Evolutionary conservation across 2,329 filamentous ascomycete genomes (phyloP).

Genomic region (Xylogone sp.): DNA sequence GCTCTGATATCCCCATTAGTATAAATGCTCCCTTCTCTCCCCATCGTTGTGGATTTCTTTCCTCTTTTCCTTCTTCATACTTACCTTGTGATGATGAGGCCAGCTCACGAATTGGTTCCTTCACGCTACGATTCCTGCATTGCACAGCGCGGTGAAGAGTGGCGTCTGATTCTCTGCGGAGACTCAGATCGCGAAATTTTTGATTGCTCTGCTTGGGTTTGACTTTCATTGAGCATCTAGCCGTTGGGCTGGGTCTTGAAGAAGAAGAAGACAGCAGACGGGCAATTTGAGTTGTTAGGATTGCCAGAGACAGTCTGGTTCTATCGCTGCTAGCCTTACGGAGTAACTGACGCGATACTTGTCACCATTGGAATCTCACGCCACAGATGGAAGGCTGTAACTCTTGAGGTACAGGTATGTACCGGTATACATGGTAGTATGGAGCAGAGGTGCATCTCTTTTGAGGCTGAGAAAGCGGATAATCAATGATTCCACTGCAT

Average conservation of each 20-base stretch:
- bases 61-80: conserved; percentile 14
- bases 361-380: too few species aligned
- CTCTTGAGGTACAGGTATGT: too few species aligned
- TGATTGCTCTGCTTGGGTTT: conserved; percentile 32
- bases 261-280: conserved; percentile 10
- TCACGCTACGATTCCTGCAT: conserved; percentile 46
- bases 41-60: background rate
- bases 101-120: conserved; percentile 13
- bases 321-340: too few species aligned
- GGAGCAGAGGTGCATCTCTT: too few species aligned
- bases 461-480: too few species aligned
- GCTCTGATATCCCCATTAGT: too few species aligned
- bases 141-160: conserved; percentile 46
- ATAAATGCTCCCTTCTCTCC: background rate
- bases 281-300: background rate
- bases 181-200: conserved; percentile 46
- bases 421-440: too few species aligned
- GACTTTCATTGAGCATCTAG: conserved; percentile 17
- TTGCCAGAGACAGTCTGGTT: too few species aligned
- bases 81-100: conserved; percentile 14
- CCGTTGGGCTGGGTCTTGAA: conserved; percentile 12
- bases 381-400: too few species aligned
- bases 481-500: too few species aligned
- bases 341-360: too few species aligned
- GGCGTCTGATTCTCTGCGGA: conserved; percentile 44